Base-by-base conservation (phyloP, 169 alveolate species). In the Plasmodium knowlesi region DNA sequence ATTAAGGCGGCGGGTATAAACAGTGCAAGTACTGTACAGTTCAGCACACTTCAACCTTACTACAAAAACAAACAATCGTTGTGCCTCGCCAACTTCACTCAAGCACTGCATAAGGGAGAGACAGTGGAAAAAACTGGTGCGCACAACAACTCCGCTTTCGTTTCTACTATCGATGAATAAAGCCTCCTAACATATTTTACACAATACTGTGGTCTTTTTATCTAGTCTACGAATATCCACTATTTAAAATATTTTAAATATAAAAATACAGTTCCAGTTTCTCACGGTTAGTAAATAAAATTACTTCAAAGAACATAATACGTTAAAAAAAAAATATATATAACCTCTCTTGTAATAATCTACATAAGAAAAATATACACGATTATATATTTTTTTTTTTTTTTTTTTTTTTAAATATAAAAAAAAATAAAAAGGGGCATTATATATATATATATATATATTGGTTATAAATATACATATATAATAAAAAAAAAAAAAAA, bases 221-320 rank as follows among this genome's bases (percentile, higher is more conserved):
- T 50, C 61, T 14, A 50, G 61, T 50, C 19, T 50, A 14, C 14
- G 8, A 43, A 50, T 28, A 4, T 67, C 30, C 37, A 22, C 39
- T 5, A 67, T 67, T 67, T 67, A 67, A 67, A 67, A 67, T 22
- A 25, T 22, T 67, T 67, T 67, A 67, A 67, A 22, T 19, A 67
- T 67, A 22, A 67, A 67, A 67, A 22, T 67, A 67, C 76, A 67
- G 76, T 67, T 67, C 57, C 76, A 67, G 37, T 67, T 19, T 67
- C 76, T 67, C 76, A 67, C 76, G 76, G 1, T 67, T 67, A 67
- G 41, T 67, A 67, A 67, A 67, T 67, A 22, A 67, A 67, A 67
- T 1, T 67, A 67, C 76, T 67, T 67, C 39, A 67, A 67, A 19
- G 76, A 67, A 19, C 76, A 5, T 67, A 67, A 67, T 4, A 22